phyloP scores from a whole-genome alignment of 2,329 filamentous ascomycete genomes.

The Stachybotrys elegans region DNA sequence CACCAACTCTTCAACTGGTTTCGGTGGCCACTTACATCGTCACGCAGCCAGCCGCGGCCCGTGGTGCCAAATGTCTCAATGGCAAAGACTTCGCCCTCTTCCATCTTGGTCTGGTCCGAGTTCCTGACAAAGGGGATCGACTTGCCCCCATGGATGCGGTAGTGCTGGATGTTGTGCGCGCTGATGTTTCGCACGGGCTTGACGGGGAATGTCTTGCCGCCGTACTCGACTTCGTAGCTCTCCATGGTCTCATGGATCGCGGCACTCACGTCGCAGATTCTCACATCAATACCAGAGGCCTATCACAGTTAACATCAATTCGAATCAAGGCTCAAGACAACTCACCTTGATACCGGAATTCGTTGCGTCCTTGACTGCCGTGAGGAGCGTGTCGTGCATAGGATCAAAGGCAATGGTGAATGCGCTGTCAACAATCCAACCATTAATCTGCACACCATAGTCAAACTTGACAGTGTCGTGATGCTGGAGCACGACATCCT shows the following conservation, averaged over 20 bases:
- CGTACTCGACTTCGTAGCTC: constrained; percentile 79
- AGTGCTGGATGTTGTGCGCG: constrained; percentile 80
- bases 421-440: constrained; percentile 71
- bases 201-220: constrained; percentile 69
- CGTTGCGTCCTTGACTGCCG: constrained; percentile 68
- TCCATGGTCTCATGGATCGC: constrained; percentile 86
- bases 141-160: constrained; percentile 84
- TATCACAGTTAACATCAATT: constrained; percentile 23
- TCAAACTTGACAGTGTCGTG: constrained; percentile 75
- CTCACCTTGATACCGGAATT: constrained; percentile 62
- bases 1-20: too few species aligned
- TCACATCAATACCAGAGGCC: constrained; percentile 82
- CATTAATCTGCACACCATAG: constrained; percentile 72
- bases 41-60: constrained; percentile 72
- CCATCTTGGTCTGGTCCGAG: constrained; percentile 83
- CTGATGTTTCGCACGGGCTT: constrained; percentile 79
- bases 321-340: not conserved
- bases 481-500: constrained; percentile 59
- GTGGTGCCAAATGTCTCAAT: constrained; percentile 93
- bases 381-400: constrained; percentile 65
- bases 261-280: constrained; percentile 75
- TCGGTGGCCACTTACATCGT: constrained; percentile 25
- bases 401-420: constrained; percentile 72
- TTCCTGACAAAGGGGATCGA: constrained; percentile 86
- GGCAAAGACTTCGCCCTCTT: constrained; percentile 86